A percentile compares a stretch with the other conserved stretches of the same genome.
These are phyloP conservation scores for Apiospora koreana DNA, from an alignment of 2,329 filamentous ascomycete genomes.

Conservation along the genomic window DNA sequence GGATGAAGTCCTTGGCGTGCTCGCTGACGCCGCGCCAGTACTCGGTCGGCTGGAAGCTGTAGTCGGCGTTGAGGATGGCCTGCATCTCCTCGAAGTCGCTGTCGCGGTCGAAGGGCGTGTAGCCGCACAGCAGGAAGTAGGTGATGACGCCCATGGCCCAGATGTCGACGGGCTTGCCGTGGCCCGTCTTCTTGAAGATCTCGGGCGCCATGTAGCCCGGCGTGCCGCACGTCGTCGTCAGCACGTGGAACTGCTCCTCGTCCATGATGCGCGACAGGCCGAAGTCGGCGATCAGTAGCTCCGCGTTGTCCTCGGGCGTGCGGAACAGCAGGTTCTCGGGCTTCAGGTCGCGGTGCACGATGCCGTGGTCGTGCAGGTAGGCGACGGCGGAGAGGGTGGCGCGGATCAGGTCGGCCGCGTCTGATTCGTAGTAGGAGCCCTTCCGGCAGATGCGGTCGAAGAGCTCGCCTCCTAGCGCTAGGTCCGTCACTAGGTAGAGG, in stretches of 20 bases:
- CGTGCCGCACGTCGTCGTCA: slow-evolving; percentile 96
- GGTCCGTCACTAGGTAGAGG: slow-evolving; percentile 94
- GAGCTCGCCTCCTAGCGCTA: slow-evolving; percentile 92
- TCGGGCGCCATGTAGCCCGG: slow-evolving; percentile 99
- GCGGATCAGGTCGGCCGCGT: slow-evolving; percentile 92
- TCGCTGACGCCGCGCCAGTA: slow-evolving; percentile 95
- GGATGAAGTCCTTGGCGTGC: slow-evolving; percentile 88
- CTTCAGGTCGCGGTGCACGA: slow-evolving; percentile 96
- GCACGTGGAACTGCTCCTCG: slow-evolving; percentile 95
- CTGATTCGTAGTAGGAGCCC: slow-evolving; percentile 96
- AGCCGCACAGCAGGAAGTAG: slow-evolving; percentile 96
- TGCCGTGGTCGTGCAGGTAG: slow-evolving; percentile 97
- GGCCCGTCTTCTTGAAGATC: slow-evolving; percentile 98
- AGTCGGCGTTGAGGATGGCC: slow-evolving; percentile 94
- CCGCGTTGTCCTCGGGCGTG: slow-evolving; percentile 96
- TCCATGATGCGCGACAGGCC: slow-evolving; percentile 97
- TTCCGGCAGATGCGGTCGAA: slow-evolving; percentile 99
- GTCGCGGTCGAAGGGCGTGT: slow-evolving; percentile 97
- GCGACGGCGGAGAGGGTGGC: slow-evolving; percentile 96
- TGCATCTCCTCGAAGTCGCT: slow-evolving; percentile 99
- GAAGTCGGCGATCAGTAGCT: slow-evolving; percentile 96
- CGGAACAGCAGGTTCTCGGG: slow-evolving; percentile 96
- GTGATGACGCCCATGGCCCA: slow-evolving; percentile 99
- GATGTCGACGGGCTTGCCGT: slow-evolving; percentile 96
- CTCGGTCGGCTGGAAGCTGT: slow-evolving; percentile 89